Base-by-base conservation (phyloP, 208 protist species). In the Acanthamoeba sp. region DNA sequence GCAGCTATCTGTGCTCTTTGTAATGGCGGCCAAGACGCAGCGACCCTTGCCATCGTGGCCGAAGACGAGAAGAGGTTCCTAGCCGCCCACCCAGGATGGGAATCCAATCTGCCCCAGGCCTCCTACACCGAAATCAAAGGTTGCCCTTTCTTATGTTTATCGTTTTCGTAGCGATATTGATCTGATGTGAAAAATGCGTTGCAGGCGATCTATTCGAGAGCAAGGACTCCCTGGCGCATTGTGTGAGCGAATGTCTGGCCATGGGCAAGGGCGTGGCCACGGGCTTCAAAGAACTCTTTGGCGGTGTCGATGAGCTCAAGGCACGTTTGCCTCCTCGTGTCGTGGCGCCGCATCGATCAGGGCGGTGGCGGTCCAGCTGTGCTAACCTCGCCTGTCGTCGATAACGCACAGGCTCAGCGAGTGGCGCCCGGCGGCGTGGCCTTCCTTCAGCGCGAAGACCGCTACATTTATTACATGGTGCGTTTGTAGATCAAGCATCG, bases 381-480 rank as follows among this genome's bases (percentile, higher is more conserved):
- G n/a, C n/a, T n/a, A n/a, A n/a, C n/a, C n/a, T n/a, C n/a, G n/a
- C n/a, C n/a, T n/a, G n/a, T n/a, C n/a, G n/a, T n/a, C n/a, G n/a
- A n/a, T n/a, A n/a, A n/a, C n/a, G n/a, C 62, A 6, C 18, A 84
- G 45, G 73, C 40, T 27, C 73, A 84, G 45, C 20, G 40, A 36
- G 73, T 84, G 73, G 45, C n/a, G 40, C 40, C 73, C 22, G 73
- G 73, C 10, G 73, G 73, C 16, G 73, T 84, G 29, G 73, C 73
- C 7, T 84, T 84, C 73, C 73, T 84, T 36, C 29, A 55, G 40
- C 45, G 18, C 73, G 40, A 50, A 7, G 73, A 84, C 45, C 73
- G 73, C 36, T 84, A 29, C 40, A 84, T 84, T 36, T 84, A 84
- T 36, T 84, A 84, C 40, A 45, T 84, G 73, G 73, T 84, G 36